Evolutionary conservation across 345 rosid genomes (phyloP).

Genomic region (Passiflora organensis): DNA sequence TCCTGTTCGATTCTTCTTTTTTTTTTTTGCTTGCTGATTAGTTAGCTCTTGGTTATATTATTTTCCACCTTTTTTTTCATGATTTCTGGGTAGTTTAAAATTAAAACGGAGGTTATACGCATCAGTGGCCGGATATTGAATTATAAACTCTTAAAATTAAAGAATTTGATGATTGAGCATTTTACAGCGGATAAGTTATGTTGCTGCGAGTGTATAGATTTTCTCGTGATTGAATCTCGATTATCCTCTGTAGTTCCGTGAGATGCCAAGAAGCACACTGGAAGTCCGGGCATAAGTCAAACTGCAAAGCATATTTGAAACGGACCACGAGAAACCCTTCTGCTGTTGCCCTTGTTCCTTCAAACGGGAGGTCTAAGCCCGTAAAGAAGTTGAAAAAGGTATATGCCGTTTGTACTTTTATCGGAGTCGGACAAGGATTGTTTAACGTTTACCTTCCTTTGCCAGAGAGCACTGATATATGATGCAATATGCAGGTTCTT

Average conservation of each 20-base stretch:
- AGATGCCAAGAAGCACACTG: constrained; percentile 70
- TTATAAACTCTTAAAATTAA: no score
- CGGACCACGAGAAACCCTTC: constrained; percentile 31
- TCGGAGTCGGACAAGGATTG: not conserved
- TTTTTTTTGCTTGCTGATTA: no score
- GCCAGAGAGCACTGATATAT: constrained; percentile 2
- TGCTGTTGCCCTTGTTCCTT: constrained; percentile 46
- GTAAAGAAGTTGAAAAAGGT: constrained; percentile 59
- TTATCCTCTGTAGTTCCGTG: constrained; percentile 42
- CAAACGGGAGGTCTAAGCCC: constrained; percentile 30
- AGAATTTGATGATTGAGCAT: no score
- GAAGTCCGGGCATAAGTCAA: constrained; percentile 54
- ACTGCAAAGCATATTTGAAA: constrained; percentile 38
- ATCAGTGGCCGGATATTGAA: no score
- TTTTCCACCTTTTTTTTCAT: no score
- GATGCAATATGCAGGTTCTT: constrained; percentile 54
- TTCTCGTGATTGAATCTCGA: not conserved
- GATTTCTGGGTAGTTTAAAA: no score
- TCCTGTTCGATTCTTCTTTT: no score
- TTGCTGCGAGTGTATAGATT: no score
- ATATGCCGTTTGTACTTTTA: constrained; percentile 4
- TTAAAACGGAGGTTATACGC: no score
- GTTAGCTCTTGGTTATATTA: no score
- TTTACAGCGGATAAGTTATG: no score
- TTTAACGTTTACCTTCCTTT: constrained; percentile 2